phyloP scores from a whole-genome alignment of 441 rosid genomes.

The Arabidopsis hybrid region DNA sequence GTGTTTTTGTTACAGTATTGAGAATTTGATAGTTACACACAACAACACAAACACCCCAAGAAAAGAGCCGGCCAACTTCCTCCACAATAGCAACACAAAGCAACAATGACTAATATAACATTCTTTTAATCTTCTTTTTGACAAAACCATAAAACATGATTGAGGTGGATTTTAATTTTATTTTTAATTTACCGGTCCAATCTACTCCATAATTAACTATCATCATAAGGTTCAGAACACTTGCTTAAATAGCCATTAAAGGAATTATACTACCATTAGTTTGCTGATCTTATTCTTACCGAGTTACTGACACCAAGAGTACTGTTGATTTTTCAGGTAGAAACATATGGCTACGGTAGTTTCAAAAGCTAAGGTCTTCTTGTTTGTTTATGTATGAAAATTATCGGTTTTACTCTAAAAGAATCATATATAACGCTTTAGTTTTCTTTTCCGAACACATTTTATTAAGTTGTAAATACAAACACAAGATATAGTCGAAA shows the following conservation, averaged over 20 bases:
- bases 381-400: not conserved
- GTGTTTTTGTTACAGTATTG: not conserved
- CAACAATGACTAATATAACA: constrained; percentile 39
- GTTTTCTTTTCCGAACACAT: not conserved
- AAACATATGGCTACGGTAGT: constrained; percentile 13
- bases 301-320: constrained; percentile 38
- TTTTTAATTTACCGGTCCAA: constrained; percentile 9
- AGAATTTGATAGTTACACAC: constrained; percentile 35
- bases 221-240: constrained; percentile 5
- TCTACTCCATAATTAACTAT: constrained; percentile 32
- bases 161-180: constrained; percentile 20
- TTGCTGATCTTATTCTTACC: constrained; percentile 28
- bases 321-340: not conserved
- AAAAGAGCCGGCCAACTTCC: constrained; percentile 65
- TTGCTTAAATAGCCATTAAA: constrained; percentile 28
- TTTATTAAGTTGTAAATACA: not conserved
- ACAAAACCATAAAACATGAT: constrained; percentile 33
- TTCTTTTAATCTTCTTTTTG: constrained; percentile 23
- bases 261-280: constrained; percentile 12
- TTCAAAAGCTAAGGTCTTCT: constrained; percentile 1
- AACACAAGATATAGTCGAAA: not conserved
- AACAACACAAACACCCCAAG: constrained; percentile 36
- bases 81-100: constrained; percentile 57
- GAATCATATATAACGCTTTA: not conserved
- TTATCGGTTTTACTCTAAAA: too few species aligned